phyloP scores from a whole-genome alignment of 2,329 filamentous ascomycete species.

The Ophiostoma himal-ulmi region DNA sequence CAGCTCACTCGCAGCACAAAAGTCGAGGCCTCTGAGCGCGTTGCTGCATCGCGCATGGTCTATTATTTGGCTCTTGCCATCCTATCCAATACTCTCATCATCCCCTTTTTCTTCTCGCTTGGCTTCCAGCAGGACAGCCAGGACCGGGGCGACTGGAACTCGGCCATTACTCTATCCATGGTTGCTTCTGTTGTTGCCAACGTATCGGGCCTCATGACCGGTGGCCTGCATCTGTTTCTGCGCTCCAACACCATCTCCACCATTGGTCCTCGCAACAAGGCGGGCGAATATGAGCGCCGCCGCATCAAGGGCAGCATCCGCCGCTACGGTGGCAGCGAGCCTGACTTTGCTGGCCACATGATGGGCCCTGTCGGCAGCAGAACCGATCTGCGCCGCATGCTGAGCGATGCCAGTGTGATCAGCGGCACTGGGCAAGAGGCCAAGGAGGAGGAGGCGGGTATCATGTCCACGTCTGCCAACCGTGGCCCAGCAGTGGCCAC shows the following conservation, averaged over 20 bases:
- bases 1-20: constrained; percentile 50
- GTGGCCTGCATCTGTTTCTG: constrained; percentile 61
- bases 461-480: constrained; percentile 22
- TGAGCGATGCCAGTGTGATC: constrained; percentile 35
- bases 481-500: constrained; percentile 27
- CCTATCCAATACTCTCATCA: constrained; percentile 50
- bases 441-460: constrained; percentile 33
- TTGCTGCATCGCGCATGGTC: constrained; percentile 62
- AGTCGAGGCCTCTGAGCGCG: constrained; percentile 54
- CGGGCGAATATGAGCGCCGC: constrained; percentile 43
- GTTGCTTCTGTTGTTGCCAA: constrained; percentile 61
- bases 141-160: constrained; percentile 30
- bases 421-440: constrained; percentile 25
- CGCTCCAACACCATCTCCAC: constrained; percentile 56
- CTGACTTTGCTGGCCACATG: constrained; percentile 34
- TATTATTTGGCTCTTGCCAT: constrained; percentile 58
- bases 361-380: constrained; percentile 32
- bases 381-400: constrained; percentile 31
- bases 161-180: constrained; percentile 50
- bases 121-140: constrained; percentile 37
- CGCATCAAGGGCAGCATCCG: constrained; percentile 42
- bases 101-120: constrained; percentile 59
- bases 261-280: constrained; percentile 45
- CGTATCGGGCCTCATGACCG: constrained; percentile 58
- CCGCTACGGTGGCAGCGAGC: constrained; percentile 27